phyloP scores from a whole-genome alignment of 2,329 filamentous ascomycete species.

The Trichoderma harzianum region DNA sequence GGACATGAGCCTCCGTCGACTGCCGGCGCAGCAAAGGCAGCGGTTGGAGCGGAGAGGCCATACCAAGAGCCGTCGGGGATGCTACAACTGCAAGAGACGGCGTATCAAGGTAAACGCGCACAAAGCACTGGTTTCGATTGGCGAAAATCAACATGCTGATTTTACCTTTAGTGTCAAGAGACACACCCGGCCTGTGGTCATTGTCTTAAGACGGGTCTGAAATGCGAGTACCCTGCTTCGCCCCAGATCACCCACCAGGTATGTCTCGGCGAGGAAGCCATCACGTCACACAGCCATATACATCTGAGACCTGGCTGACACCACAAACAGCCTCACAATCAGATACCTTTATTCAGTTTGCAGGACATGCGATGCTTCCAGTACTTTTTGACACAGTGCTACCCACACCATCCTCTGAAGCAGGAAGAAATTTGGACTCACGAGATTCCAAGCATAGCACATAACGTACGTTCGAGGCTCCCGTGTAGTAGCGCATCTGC shows the following conservation, averaged over 20 bases:
- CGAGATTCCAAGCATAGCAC: slow-evolving; percentile 63
- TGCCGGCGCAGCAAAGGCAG: slow-evolving; percentile 31
- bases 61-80: slow-evolving; percentile 63
- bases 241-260: slow-evolving; percentile 52
- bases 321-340: slow-evolving; percentile 47
- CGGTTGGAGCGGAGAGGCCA: slow-evolving; percentile 57
- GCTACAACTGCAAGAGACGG: slow-evolving; percentile 64
- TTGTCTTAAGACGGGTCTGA: slow-evolving; percentile 59
- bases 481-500: neutral
- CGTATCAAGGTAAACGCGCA: slow-evolving; percentile 54
- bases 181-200: slow-evolving; percentile 61
- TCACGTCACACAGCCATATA: neutral
- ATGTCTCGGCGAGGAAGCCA: slow-evolving; percentile 15
- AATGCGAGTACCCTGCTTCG: slow-evolving; percentile 58
- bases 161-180: slow-evolving; percentile 58
- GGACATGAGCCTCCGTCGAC: slow-evolving; percentile 20
- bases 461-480: slow-evolving; percentile 48
- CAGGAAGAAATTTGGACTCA: slow-evolving; percentile 66
- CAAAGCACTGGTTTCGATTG: neutral
- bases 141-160: neutral
- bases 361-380: slow-evolving; percentile 68
- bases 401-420: slow-evolving; percentile 62
- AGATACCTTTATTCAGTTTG: slow-evolving; percentile 56
- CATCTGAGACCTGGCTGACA: neutral
- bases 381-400: slow-evolving; percentile 60